These are phyloP conservation scores for Fonsecaea multimorphosa DNA, from an alignment of 2,329 filamentous ascomycete genomes.

Conservation along the genomic window DNA sequence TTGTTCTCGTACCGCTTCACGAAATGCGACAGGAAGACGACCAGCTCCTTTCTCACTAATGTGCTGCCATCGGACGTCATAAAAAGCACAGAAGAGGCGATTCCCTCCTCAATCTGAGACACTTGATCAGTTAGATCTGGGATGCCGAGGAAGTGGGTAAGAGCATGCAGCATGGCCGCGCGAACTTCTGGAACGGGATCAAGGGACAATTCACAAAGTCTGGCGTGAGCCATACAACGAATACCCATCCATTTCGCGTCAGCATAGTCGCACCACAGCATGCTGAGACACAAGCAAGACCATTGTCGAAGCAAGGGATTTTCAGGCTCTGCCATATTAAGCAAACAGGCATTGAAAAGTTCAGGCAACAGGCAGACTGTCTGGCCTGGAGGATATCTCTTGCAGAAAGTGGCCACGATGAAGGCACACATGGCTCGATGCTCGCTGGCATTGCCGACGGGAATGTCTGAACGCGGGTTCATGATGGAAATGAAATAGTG, in stretches of 20 bases:
- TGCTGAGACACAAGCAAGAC: constrained; percentile 93
- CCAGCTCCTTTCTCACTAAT: constrained; percentile 88
- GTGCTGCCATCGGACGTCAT: constrained; percentile 95
- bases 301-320: constrained; percentile 91
- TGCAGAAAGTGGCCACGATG: constrained; percentile 96
- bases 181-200: constrained; percentile 92
- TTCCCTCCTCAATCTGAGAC: constrained; percentile 84
- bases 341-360: constrained; percentile 73
- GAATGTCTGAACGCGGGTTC: constrained; percentile 80
- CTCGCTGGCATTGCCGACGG: constrained; percentile 85
- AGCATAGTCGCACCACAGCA: constrained; percentile 87
- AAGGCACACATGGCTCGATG: constrained; percentile 99
- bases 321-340: constrained; percentile 81
- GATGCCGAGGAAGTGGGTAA: constrained; percentile 93
- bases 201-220: constrained; percentile 78
- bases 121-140: constrained; percentile 91
- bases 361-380: constrained; percentile 89
- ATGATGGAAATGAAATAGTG: constrained; percentile 95
- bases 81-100: constrained; percentile 85
- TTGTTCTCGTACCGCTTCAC: constrained; percentile 89
- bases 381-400: constrained; percentile 89
- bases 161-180: constrained; percentile 88
- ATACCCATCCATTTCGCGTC: constrained; percentile 98
- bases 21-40: constrained; percentile 93
- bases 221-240: constrained; percentile 79